phyloP scores from a whole-genome alignment of 2,329 filamentous ascomycete species.

The Diaporthe sp. region DNA sequence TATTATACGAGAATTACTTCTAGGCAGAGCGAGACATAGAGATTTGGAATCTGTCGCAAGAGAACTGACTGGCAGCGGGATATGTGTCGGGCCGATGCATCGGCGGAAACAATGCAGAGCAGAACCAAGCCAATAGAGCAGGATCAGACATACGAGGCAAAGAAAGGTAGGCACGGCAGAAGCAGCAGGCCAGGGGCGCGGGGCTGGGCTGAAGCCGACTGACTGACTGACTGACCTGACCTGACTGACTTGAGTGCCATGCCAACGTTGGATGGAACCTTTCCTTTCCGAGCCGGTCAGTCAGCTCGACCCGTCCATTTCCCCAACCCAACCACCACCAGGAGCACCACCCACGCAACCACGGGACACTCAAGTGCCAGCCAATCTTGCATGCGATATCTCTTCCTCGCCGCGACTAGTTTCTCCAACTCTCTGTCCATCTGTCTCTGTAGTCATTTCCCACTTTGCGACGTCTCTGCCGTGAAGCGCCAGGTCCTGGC shows the following conservation, averaged over 20 bases:
- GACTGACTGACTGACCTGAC: slow-evolving; percentile 3
- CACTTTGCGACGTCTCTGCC: neutral
- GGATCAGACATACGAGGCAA: slow-evolving; percentile 4
- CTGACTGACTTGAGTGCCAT: slow-evolving; percentile 7
- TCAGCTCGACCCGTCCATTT: slow-evolving; percentile 25
- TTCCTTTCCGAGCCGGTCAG: slow-evolving; percentile 32
- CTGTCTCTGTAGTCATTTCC: neutral
- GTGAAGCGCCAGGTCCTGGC: neutral
- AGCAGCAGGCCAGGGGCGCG: neutral
- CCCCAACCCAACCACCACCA: slow-evolving; percentile 29
- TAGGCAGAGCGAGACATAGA: slow-evolving; percentile 3
- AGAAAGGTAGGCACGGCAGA: neutral
- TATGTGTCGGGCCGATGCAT: slow-evolving; percentile 34
- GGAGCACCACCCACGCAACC: neutral
- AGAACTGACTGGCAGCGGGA: neutral
- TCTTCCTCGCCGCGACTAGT: neutral
- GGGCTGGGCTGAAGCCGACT: slow-evolving; percentile 13
- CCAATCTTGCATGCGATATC: slow-evolving; percentile 2
- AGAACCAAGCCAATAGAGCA: slow-evolving; percentile 10
- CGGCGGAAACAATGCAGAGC: neutral
- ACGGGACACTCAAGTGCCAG: neutral
- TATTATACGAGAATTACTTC: neutral
- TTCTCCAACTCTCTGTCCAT: neutral
- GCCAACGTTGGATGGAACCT: slow-evolving; percentile 14
- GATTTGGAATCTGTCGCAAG: neutral